Evolutionary conservation across 768 basidiomycete species (phyloP).

Genomic region (Calocera viscosa): DNA sequence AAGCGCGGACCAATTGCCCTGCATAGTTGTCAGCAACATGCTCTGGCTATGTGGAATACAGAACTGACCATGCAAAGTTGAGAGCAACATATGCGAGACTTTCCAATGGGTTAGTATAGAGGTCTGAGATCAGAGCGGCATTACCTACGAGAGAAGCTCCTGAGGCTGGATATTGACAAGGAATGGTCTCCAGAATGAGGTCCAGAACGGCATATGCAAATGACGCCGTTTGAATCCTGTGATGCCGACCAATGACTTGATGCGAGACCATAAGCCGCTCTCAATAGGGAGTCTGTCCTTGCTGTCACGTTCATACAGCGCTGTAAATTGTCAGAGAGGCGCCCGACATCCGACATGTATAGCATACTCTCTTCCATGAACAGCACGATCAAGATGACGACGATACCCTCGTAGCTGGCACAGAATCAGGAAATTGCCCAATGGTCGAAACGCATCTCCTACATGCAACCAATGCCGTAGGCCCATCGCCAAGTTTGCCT

Average conservation of each 20-base stretch:
- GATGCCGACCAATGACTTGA: conserved; percentile 51
- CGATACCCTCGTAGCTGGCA: conserved; percentile 35
- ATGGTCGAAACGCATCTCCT: background rate
- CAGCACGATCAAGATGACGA: conserved; percentile 44
- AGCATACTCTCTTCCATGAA: conserved; percentile 48
- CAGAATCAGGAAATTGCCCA: background rate
- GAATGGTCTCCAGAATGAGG: conserved; percentile 20
- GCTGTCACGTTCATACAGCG: conserved; percentile 47
- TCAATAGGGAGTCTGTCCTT: conserved; percentile 35
- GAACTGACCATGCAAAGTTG: conserved; percentile 2
- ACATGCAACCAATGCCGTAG: conserved; percentile 50
- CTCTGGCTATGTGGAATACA: background rate
- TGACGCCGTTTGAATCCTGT: conserved; percentile 45
- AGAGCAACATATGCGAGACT: background rate
- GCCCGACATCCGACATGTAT: background rate
- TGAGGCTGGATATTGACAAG: conserved; percentile 54
- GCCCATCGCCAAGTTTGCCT: conserved; percentile 41
- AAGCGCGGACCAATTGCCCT: background rate
- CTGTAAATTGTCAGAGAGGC: conserved; percentile 23
- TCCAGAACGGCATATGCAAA: conserved; percentile 17
- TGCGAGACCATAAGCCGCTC: conserved; percentile 37
- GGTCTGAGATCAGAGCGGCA: conserved; percentile 31
- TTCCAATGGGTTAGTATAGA: background rate
- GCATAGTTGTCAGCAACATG: background rate
- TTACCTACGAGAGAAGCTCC: conserved; percentile 35